These are phyloP conservation scores for Cyclotella baltica DNA, from an alignment of 108 stramenopile genomes.

Conservation along the genomic window DNA sequence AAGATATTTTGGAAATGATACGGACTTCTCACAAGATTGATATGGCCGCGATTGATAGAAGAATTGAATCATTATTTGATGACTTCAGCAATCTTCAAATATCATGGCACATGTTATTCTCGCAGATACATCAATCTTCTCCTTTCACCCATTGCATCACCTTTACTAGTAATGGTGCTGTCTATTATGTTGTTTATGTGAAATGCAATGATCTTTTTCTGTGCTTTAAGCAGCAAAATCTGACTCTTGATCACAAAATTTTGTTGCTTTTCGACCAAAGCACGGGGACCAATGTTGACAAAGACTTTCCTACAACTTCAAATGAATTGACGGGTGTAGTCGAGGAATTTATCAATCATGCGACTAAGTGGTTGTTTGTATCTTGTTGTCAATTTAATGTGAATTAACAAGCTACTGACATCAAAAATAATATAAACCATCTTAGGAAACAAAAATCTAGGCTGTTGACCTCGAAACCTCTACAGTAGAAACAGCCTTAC, in stretches of 20 bases:
- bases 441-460: no score
- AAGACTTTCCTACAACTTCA: no score
- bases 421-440: no score
- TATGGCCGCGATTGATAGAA: conserved; percentile 29
- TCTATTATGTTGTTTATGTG: conserved; percentile 19
- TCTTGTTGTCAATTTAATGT: conserved; percentile 2
- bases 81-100: conserved; percentile 31
- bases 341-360: neutral
- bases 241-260: neutral
- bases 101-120: conserved; percentile 32
- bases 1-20: conserved; percentile 29
- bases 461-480: no score
- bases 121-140: conserved; percentile 16
- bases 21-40: conserved; percentile 24
- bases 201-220: conserved; percentile 5
- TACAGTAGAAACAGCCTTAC: no score
- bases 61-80: conserved; percentile 31
- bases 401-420: no score
- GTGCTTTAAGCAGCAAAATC: conserved; percentile 4
- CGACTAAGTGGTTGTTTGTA: neutral
- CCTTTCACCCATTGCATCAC: conserved; percentile 43
- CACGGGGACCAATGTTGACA: neutral
- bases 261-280: neutral
- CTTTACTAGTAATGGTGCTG: neutral
- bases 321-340: neutral